Base-by-base conservation (phyloP, 2,329 filamentous ascomycete genomes). In the Phaeosphaeriaceae sp. region DNA sequence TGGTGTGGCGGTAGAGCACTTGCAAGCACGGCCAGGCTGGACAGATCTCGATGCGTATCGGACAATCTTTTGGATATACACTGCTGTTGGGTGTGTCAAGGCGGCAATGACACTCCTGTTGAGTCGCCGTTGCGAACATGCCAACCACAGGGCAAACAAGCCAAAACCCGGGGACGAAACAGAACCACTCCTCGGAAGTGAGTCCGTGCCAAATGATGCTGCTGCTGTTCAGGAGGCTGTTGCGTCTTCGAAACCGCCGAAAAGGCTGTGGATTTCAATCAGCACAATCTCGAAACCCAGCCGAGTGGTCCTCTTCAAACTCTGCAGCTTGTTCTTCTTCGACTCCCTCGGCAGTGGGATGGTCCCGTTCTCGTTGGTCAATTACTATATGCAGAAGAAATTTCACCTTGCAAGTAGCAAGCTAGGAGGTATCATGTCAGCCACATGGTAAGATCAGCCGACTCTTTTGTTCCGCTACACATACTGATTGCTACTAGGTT, bases 281-380 rank as follows among this genome's bases (percentile, higher is more conserved):
- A 83, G 86, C 0, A 78, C 83, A 1, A 86, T 92, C 20, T 87
- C 86, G 5, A 76, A 74, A 2, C 79, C 85, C n/a, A 88, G 83
- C 36, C 77, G 83, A 7, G 68, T 78, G 0, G 81, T 88, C 27
- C 79, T 91, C 6, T 72, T 85, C 51, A 85, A 87, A 50, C 80
- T 94, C 0, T 90, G 88, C 69, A 75, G 89, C 7, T 79, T 94
- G 1, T 89, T 92, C 66, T 84, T 84, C 1, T 69, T 92, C 6
- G 90, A 93, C 72, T 85, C 87, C 0, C 85, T 92, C 56, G 89
- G 89, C 1, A 89, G 87, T 1, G 90, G 91, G 1, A 83, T 93
- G 72, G 88, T 88, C 3, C 86, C 76, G 17, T 78, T 76, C 65
- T 76, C 77, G 10, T 54, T 75, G 9, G 66, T 79, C 31, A 83